Base-by-base conservation (phyloP, 257 asterid genomes). In the Nicotiana noctiflora region DNA sequence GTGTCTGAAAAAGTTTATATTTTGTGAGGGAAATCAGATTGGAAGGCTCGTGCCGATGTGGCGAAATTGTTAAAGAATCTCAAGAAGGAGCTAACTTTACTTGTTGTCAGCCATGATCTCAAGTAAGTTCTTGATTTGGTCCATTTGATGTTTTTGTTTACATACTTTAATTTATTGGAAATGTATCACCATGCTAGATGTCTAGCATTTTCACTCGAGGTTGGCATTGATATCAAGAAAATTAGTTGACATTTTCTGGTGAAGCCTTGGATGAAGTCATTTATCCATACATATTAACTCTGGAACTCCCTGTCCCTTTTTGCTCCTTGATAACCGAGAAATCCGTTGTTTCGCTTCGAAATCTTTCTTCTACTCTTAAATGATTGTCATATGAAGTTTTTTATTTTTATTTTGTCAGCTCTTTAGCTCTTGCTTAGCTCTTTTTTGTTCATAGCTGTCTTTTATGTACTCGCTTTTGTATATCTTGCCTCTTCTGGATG, bases 31-130 rank as follows among this genome's bases (percentile, higher is more conserved):
- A 37, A 53, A 79, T 3, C 57, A 88, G 97, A 93, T 88, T 95
- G 98, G 99, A 95, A 91, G 88, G 99, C 98, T 62, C 92, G 97
- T 66, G 95, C 97, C 19, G 99, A 95, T 84, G 96, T 95, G 84
- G 92, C 92, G 46, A 94, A 90, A 84, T 88, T 92, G 88, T 84
- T 95, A 85, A 90, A 87, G 87, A 78, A 84, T 82, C 88, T 95
- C 86, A 95, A 93, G 92, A 86, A 91, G 83, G 96, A 93, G 86
- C 85, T 92, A 79, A 90, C 97, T 6, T 79, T 93, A 86, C 99
- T 95, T 77, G 88, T 93, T 84, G 98, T 95, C 86, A 93, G 98
- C 85, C 99, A 95, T 88, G 98, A 92, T 86, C 93, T 95, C 80
- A 87, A 89, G 97, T 92, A 87, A 92, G 97, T 89, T 81, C 80